Evolutionary conservation across 2,329 filamentous ascomycete genomes (phyloP).

Genomic region (Fusarium denticulatum): DNA sequence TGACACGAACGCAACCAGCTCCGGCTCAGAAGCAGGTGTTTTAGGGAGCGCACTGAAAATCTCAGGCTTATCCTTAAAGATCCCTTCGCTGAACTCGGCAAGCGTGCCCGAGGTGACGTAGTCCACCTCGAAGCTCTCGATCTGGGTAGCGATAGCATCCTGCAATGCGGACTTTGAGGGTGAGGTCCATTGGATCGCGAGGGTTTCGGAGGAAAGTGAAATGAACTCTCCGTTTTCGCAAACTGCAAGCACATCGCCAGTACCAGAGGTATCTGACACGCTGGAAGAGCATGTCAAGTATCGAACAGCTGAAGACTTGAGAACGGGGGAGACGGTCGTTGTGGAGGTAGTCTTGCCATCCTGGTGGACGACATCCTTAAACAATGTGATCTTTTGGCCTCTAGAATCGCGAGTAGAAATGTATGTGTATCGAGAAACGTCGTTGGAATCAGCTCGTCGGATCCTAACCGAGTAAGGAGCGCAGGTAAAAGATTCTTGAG

Average conservation of each 20-base stretch:
- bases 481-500: slow-evolving; percentile 71
- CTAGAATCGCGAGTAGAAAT: slow-evolving; percentile 62
- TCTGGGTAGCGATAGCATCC: slow-evolving; percentile 46
- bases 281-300: slow-evolving; percentile 49
- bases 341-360: slow-evolving; percentile 64
- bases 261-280: slow-evolving; percentile 38
- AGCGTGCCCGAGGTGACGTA: slow-evolving; percentile 58
- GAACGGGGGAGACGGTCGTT: slow-evolving; percentile 53
- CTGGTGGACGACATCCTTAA: slow-evolving; percentile 64
- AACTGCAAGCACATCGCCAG: slow-evolving; percentile 62
- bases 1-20: slow-evolving; percentile 65
- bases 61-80: slow-evolving; percentile 66
- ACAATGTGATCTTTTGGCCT: slow-evolving; percentile 65
- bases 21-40: slow-evolving; percentile 57
- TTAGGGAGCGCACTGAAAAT: slow-evolving; percentile 62
- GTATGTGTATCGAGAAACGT: slow-evolving; percentile 69
- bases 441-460: slow-evolving; percentile 58
- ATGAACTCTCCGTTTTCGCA: slow-evolving; percentile 69
- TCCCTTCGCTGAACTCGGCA: slow-evolving; percentile 61
- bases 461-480: slow-evolving; percentile 67
- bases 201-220: slow-evolving; percentile 66
- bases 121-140: slow-evolving; percentile 58
- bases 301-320: slow-evolving; percentile 52
- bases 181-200: slow-evolving; percentile 49
- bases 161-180: slow-evolving; percentile 49